These are phyloP conservation scores for Mimosa bimucronata DNA, from an alignment of 306 rosid genomes.

Conservation along the genomic window DNA sequence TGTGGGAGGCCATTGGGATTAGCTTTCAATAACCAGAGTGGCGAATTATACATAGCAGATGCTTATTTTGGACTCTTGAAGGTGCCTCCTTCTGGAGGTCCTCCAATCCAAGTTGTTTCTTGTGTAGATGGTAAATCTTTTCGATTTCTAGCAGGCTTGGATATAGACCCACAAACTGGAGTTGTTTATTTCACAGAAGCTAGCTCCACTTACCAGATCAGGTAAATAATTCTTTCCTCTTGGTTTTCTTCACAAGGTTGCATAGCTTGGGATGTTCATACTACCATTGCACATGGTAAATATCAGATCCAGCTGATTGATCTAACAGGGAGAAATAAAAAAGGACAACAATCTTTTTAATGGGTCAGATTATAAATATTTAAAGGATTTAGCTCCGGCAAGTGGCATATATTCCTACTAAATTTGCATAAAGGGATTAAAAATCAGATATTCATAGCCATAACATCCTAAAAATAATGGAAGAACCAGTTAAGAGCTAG, in stretches of 20 bases:
- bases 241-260: background rate
- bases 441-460: background rate
- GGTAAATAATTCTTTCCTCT: slow-evolving; percentile 23
- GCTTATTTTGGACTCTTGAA: slow-evolving; percentile 47
- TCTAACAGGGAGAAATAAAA: background rate
- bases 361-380: too few species aligned
- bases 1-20: slow-evolving; percentile 70
- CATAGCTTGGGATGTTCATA: background rate
- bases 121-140: slow-evolving; percentile 24
- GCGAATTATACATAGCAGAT: slow-evolving; percentile 47
- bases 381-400: background rate
- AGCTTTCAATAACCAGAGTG: slow-evolving; percentile 41
- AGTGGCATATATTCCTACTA: background rate
- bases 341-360: too few species aligned
- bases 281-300: background rate
- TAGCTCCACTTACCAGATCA: slow-evolving; percentile 39
- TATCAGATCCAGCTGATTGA: background rate
- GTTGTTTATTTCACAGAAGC: slow-evolving; percentile 50
- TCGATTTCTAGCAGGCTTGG: slow-evolving; percentile 41
- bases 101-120: slow-evolving; percentile 34
- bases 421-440: background rate
- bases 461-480: background rate
- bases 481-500: background rate
- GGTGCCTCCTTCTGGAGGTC: slow-evolving; percentile 29
- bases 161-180: slow-evolving; percentile 45